Conservation (phyloP, 2,329 filamentous ascomycete genomes). For the Ophiostoma tasmaniense region DNA sequence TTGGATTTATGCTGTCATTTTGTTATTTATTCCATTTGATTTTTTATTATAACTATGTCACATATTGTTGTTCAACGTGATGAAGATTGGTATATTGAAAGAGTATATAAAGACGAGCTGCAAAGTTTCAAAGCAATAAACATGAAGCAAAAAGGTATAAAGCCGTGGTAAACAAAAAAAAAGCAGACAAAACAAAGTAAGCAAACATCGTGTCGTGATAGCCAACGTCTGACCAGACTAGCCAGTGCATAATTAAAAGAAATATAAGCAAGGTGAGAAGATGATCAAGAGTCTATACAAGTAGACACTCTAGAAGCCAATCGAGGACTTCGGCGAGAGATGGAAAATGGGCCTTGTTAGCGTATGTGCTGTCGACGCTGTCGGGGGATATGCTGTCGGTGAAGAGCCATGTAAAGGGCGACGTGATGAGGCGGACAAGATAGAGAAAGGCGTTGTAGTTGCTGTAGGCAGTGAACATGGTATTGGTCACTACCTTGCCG, state of each 20-base stretch:
- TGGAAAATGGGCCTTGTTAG: slow-evolving; percentile 24
- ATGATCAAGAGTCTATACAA: slow-evolving; percentile 26
- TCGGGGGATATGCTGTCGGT: background rate
- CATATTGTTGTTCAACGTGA: no score
- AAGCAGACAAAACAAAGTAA: background rate
- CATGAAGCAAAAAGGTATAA: background rate
- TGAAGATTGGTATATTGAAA: no score
- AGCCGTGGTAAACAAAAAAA: background rate
- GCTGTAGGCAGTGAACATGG: background rate
- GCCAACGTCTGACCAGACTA: background rate
- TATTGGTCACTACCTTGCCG: background rate
- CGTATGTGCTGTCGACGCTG: background rate
- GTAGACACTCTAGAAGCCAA: slow-evolving; percentile 36
- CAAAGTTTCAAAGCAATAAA: background rate
- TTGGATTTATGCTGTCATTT: background rate
- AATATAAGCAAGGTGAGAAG: background rate
- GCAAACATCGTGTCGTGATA: background rate
- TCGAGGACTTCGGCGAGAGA: slow-evolving; percentile 38
- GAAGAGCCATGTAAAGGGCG: background rate
- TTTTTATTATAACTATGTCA: no score
- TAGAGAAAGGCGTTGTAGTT: background rate
- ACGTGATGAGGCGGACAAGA: background rate
- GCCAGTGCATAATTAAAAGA: background rate
- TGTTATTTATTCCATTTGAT: background rate
- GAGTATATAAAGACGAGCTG: slow-evolving; percentile 2